Evolutionary conservation across 306 rosid genomes (phyloP), one percentile per base, ranked within the genome.

Genomic region (Potentilla sterilis): DNA sequence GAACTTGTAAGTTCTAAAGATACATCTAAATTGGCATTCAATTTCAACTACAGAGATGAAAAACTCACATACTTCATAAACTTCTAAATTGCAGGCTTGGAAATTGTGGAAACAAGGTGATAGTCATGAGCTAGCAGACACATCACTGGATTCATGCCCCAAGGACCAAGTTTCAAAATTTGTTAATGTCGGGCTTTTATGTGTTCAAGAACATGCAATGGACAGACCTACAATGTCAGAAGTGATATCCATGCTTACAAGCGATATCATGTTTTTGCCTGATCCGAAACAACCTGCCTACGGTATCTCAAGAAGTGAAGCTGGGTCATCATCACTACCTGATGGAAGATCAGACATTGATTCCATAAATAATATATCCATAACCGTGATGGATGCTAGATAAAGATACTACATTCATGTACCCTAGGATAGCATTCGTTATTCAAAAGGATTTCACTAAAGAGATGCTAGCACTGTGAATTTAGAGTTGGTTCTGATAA

Each of bases 151-250:
- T 51, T 67, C 79, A 9, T 74, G 75, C 55, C 83, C 83, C n/a
- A 34, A 63, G 28, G 77, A 44, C 28, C 73, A 75, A 51, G 42
- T 70, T 35, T 6, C 62, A 3, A 80, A 65, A 43, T 63, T 41
- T 55, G 47, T 75, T 47, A 76, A 75, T 11, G 43, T 80, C 34
- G 84, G 81, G 40, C 84, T 77, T 19, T 77, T 81, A 46, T 76
- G 84, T 77, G 75, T 77, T 37, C 81, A 81, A 57, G 84, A 77
- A 44, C 32, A 65, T 28, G 74, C 78, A 44, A 21, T 21, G 4
- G 78, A 77, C 2, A 75, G 80, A 63, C 84, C 84, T 5, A 75
- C 77, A 4, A 81, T 81, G 84, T 49, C 84, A 10, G 84, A 75
- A 32, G 76, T 70, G 51, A 62, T 81, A 74, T 43, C 77, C 62